Percentiles rank a stretch among this genome's conserved stretches.
phyloP scores from a whole-genome alignment of 805 yeast genomes.

The Wickerhamiella lipophila region DNA sequence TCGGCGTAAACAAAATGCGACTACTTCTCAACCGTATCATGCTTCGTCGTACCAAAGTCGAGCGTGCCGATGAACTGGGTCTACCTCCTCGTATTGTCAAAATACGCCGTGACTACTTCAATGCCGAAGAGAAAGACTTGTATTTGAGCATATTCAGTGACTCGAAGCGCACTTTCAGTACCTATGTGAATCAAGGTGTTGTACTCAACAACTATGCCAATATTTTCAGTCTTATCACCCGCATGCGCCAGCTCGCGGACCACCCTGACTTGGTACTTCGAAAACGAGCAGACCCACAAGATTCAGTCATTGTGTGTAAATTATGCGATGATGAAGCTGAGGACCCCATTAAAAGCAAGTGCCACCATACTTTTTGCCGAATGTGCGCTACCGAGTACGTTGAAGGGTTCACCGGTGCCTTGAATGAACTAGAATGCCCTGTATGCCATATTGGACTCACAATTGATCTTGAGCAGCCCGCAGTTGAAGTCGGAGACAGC shows the following conservation, averaged over 20 bases:
- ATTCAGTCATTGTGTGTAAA: conserved; percentile 65
- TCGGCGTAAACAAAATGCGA: conserved; percentile 67
- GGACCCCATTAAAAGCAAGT: conserved; percentile 87
- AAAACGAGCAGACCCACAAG: conserved; percentile 35
- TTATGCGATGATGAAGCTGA: conserved; percentile 97
- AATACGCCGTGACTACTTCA: conserved; percentile 73
- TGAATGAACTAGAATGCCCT: conserved; percentile 65
- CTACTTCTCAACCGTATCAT: conserved; percentile 62
- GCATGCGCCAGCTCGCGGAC: conserved; percentile 97
- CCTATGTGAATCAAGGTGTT: conserved; percentile 91
- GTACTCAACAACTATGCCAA: conserved; percentile 94
- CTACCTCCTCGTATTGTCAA: conserved; percentile 92
- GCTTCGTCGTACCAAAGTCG: conserved; percentile 90
- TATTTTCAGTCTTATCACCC: conserved; percentile 84
- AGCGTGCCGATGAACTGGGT: conserved; percentile 94
- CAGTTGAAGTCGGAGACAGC: conserved; percentile 48
- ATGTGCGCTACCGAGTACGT: conserved; percentile 83
- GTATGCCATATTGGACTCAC: conserved; percentile 90
- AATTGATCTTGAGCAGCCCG: conserved; percentile 79
- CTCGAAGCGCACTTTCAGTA: conserved; percentile 74
- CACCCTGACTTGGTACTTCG: conserved; percentile 92
- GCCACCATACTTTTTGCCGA: conserved; percentile 89
- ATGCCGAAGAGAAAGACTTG: conserved; percentile 88
- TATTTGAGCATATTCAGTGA: conserved; percentile 81
- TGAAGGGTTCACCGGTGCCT: conserved; percentile 54